Conservation (phyloP, 2,329 filamentous ascomycete species). For the Mycosphaerella arachidis region DNA sequence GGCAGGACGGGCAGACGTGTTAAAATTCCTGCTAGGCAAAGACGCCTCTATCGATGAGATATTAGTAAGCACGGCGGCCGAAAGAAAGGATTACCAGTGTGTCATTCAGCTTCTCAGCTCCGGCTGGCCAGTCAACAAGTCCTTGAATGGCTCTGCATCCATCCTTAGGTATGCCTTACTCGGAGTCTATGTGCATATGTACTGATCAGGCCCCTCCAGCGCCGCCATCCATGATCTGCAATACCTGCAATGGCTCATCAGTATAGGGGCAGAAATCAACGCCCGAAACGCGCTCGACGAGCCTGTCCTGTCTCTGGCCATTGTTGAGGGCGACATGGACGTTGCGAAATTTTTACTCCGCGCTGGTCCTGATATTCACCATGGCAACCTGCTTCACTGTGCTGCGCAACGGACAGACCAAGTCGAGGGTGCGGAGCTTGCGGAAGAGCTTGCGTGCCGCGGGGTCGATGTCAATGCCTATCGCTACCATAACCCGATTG, state of each 20-base stretch:
- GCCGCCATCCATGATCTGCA: background rate
- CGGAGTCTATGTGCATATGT: background rate
- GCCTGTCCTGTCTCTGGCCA: background rate
- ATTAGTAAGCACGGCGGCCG: background rate
- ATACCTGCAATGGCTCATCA: background rate
- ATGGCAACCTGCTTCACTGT: constrained; percentile 6
- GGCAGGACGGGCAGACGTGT: background rate
- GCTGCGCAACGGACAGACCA: background rate
- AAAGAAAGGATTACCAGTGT: background rate
- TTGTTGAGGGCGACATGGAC: background rate
- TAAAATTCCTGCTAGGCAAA: background rate
- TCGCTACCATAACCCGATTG: constrained; percentile 4
- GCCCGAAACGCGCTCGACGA: background rate
- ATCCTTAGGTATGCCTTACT: background rate
- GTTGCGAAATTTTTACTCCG: constrained; percentile 1
- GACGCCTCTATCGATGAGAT: background rate
- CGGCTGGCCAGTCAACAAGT: background rate
- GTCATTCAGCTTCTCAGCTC: background rate
- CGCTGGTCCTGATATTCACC: background rate
- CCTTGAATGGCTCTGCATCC: background rate
- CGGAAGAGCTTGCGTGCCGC: background rate
- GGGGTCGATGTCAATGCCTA: constrained; percentile 2
- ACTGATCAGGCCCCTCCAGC: too few species aligned
- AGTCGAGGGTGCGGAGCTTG: constrained; percentile 2
- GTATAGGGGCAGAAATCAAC: constrained; percentile 5